phyloP scores from a whole-genome alignment of 768 basidiomycete genomes.

The Pulveroboletus sp. region DNA sequence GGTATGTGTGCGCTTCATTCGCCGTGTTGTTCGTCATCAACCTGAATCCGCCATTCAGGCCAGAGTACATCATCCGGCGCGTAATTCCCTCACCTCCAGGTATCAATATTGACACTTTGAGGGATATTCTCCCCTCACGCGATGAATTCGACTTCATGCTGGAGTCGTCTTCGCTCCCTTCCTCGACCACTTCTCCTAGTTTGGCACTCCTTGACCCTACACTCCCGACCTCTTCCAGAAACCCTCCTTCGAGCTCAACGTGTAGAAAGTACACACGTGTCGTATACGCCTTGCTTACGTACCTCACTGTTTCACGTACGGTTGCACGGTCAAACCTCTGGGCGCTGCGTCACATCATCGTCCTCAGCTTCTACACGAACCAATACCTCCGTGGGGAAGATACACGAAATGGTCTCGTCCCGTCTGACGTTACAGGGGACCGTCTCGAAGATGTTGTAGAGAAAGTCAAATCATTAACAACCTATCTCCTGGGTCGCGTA shows the following conservation, averaged over 20 bases:
- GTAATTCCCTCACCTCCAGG: slow-evolving; percentile 36
- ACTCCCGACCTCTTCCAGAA: slow-evolving; percentile 43
- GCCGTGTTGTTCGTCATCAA: not conserved
- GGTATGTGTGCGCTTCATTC: slow-evolving; percentile 24
- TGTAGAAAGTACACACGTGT: slow-evolving; percentile 56
- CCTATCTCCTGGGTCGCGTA: slow-evolving; percentile 58
- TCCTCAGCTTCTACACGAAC: slow-evolving; percentile 57
- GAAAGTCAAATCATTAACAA: slow-evolving; percentile 50
- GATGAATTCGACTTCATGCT: slow-evolving; percentile 48
- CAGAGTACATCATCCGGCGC: slow-evolving; percentile 44
- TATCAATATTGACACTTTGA: slow-evolving; percentile 38
- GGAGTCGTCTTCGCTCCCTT: slow-evolving; percentile 36
- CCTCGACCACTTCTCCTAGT: slow-evolving; percentile 49
- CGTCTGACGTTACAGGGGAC: slow-evolving; percentile 7
- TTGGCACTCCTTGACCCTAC: slow-evolving; percentile 60
- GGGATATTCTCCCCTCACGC: slow-evolving; percentile 52
- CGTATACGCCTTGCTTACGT: slow-evolving; percentile 51
- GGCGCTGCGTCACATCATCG: slow-evolving; percentile 68
- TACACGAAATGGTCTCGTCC: slow-evolving; percentile 49
- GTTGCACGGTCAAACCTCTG: slow-evolving; percentile 57
- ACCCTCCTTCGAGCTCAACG: slow-evolving; percentile 9
- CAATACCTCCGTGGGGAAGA: slow-evolving; percentile 58
- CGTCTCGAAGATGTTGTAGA: slow-evolving; percentile 38
- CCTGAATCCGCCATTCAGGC: slow-evolving; percentile 29
- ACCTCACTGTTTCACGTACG: slow-evolving; percentile 59